Percentiles rank a stretch among this genome's conserved stretches.
phyloP scores from a whole-genome alignment of 2,329 filamentous ascomycete genomes.

The Ascocoryne sarcoides region DNA sequence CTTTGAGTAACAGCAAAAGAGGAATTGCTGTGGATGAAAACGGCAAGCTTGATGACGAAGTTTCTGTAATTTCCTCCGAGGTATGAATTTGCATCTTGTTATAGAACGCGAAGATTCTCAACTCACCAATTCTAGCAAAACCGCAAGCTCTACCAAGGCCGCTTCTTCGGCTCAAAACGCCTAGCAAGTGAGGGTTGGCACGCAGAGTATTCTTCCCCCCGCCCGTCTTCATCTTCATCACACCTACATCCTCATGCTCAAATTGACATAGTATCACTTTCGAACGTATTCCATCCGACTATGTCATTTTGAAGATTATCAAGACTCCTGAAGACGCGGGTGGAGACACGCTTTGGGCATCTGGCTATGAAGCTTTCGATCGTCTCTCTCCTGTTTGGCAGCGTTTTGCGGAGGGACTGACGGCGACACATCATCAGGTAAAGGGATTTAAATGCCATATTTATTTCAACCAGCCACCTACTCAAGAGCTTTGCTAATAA shows the following conservation, averaged over 20 bases:
- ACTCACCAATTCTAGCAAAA: conserved; percentile 6
- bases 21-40: conserved; percentile 39
- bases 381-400: conserved; percentile 36
- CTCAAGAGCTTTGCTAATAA: too few relatives aligned
- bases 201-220: conserved; percentile 29
- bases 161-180: conserved; percentile 41
- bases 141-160: conserved; percentile 33
- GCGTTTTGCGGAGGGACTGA: conserved; percentile 12
- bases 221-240: conserved; percentile 2
- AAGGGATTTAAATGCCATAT: too few relatives aligned
- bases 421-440: conserved; percentile 13
- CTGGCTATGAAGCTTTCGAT: conserved; percentile 46
- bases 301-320: conserved; percentile 42
- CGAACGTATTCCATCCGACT: conserved; percentile 43
- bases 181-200: conserved; percentile 43
- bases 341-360: conserved; percentile 40
- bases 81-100: too few relatives aligned
- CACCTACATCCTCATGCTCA: conserved; percentile 10
- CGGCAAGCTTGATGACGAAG: conserved; percentile 44
- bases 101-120: too few relatives aligned
- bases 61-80: conserved; percentile 47
- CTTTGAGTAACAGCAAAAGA: conserved; percentile 41
- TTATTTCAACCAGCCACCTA: too few relatives aligned
- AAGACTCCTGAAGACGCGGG: conserved; percentile 35
- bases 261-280: conserved; percentile 39